These are phyloP conservation scores for Pythium oligandrum DNA, from an alignment of 352 stramenopile species.

Conservation along the genomic window DNA sequence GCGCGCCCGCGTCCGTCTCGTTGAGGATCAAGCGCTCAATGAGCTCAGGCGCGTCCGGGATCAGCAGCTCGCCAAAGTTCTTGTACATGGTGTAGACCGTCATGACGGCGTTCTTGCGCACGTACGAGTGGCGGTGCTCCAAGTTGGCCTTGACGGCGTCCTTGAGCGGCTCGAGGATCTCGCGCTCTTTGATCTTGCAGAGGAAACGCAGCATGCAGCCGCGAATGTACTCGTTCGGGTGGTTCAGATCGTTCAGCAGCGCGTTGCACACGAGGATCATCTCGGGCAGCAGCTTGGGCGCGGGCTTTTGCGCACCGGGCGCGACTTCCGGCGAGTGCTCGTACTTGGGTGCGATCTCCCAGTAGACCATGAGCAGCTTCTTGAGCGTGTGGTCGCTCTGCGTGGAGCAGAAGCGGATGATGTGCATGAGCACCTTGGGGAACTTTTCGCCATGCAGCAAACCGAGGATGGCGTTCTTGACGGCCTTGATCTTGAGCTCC, in stretches of 20 bases:
- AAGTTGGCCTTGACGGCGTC: slow-evolving; percentile 95
- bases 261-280: slow-evolving; percentile 99
- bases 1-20: slow-evolving; percentile 93
- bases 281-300: slow-evolving; percentile 96
- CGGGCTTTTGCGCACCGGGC: slow-evolving; percentile 20
- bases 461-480: slow-evolving; percentile 98
- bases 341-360: slow-evolving; percentile 98
- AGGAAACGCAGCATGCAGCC: slow-evolving; percentile 99
- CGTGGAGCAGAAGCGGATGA: slow-evolving; percentile 99
- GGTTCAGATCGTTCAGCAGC: slow-evolving; percentile 99
- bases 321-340: slow-evolving; percentile 57
- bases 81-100: slow-evolving; percentile 98
- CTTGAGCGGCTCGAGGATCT: slow-evolving; percentile 90
- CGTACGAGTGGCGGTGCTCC: slow-evolving; percentile 98
- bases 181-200: slow-evolving; percentile 98
- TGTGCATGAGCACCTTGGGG: slow-evolving; percentile 98
- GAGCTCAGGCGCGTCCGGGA: slow-evolving; percentile 97
- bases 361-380: slow-evolving; percentile 99
- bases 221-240: slow-evolving; percentile 99
- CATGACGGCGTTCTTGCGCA: slow-evolving; percentile 98
- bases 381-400: slow-evolving; percentile 99
- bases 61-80: slow-evolving; percentile 90
- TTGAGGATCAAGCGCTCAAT: slow-evolving; percentile 94
- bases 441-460: slow-evolving; percentile 98
- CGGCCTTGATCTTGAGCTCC: slow-evolving; percentile 95